Evolutionary conservation across 176 grass and related monocot genomes (phyloP).

Genomic region (Dactylis glomerata): DNA sequence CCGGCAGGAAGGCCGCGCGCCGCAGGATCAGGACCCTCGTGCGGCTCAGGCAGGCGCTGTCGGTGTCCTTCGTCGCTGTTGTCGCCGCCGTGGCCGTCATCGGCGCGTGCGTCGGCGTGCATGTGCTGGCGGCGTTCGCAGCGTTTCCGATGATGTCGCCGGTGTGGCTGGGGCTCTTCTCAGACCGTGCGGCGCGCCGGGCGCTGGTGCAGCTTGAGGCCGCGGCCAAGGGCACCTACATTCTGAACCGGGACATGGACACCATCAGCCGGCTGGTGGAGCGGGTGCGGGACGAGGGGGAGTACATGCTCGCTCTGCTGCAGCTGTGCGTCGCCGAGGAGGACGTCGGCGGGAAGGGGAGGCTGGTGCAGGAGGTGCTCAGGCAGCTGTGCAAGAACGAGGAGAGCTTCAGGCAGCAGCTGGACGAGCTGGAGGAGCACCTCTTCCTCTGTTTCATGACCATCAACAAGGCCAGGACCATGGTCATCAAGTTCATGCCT

Average conservation of each 20-base stretch:
- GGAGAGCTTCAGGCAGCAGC: slow-evolving; percentile 72
- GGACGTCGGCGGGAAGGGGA: slow-evolving; percentile 40
- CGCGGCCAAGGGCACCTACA: slow-evolving; percentile 78
- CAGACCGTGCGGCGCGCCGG: slow-evolving; percentile 21
- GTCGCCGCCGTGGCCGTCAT: slow-evolving; percentile 39
- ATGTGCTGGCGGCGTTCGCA: slow-evolving; percentile 57
- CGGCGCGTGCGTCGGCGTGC: slow-evolving; percentile 65
- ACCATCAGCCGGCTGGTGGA: slow-evolving; percentile 83
- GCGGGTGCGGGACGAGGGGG: slow-evolving; percentile 71
- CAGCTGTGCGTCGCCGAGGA: slow-evolving; percentile 58
- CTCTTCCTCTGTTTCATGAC: slow-evolving; percentile 97
- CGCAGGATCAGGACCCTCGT: slow-evolving; percentile 51
- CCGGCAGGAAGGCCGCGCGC: slow-evolving; percentile 54
- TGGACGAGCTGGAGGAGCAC: slow-evolving; percentile 96
- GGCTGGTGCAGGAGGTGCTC: slow-evolving; percentile 72
- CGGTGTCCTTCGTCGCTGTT: slow-evolving; percentile 43
- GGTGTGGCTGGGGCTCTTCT: slow-evolving; percentile 31
- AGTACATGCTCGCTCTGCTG: slow-evolving; percentile 73
- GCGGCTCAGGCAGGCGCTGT: slow-evolving; percentile 47
- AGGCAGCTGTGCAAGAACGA: slow-evolving; percentile 82
- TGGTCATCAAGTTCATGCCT: slow-evolving; percentile 66
- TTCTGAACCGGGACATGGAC: slow-evolving; percentile 87
- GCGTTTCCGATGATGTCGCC: slow-evolving; percentile 41
- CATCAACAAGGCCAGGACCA: slow-evolving; percentile 84
- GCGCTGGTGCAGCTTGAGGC: slow-evolving; percentile 73